These are phyloP conservation scores for Umbellularia californica DNA, from an alignment of 164 flowering plant genomes.

Conservation along the genomic window DNA sequence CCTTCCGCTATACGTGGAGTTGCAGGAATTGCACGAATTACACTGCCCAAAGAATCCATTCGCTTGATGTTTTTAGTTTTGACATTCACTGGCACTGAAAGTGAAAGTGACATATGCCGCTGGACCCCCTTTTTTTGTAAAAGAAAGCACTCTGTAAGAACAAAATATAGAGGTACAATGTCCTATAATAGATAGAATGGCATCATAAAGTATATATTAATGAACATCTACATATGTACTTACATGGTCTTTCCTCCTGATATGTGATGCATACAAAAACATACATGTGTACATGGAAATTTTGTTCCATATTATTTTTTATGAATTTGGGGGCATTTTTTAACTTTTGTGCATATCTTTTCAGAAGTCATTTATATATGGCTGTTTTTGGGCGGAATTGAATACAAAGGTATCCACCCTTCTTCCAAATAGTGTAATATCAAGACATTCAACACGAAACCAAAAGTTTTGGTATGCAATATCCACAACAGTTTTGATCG, in stretches of 20 bases:
- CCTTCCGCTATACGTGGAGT: conserved; percentile 60
- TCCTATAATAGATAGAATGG: neutral
- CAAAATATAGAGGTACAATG: neutral
- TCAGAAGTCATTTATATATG: too few species aligned
- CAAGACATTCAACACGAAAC: neutral
- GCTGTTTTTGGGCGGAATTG: neutral
- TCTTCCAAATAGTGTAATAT: neutral
- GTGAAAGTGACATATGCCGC: conserved; percentile 64
- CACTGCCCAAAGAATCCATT: conserved; percentile 52
- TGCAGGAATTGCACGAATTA: conserved; percentile 73
- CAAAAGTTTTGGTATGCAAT: neutral
- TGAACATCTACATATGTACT: neutral
- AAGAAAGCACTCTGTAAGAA: conserved; percentile 6
- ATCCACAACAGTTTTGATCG: neutral
- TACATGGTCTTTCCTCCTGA: neutral
- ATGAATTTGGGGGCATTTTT: neutral
- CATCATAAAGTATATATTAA: neutral
- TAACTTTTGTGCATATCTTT: neutral
- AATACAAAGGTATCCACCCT: neutral
- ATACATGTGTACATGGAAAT: neutral
- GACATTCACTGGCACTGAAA: conserved; percentile 65
- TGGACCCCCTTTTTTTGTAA: conserved; percentile 43
- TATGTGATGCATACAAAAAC: neutral
- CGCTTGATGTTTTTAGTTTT: conserved; percentile 46
- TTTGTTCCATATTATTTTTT: too few species aligned